Evolutionary conservation across 352 stramenopile genomes (phyloP).

Genomic region (Globisporangium recalcitrans): DNA sequence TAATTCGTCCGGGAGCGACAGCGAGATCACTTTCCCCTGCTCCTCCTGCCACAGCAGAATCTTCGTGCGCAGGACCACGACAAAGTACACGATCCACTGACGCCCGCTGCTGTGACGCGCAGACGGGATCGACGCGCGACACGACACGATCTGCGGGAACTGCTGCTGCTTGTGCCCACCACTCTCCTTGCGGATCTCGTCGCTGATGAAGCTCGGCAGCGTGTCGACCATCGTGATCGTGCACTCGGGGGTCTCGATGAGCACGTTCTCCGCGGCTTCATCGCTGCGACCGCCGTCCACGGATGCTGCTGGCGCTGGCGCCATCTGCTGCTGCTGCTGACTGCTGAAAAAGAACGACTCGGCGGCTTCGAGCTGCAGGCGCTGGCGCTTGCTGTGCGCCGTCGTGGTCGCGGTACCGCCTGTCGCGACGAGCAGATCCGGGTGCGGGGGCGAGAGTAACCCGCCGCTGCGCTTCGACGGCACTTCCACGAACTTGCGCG

Average conservation of each 20-base stretch:
- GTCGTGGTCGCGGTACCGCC: constrained; percentile 12
- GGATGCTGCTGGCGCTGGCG: not conserved
- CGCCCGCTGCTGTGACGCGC: constrained; percentile 41
- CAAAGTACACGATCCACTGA: constrained; percentile 51
- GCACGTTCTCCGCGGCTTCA: constrained; percentile 23
- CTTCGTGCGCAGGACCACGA: constrained; percentile 49
- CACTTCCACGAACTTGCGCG: constrained; percentile 61
- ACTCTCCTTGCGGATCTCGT: constrained; percentile 43
- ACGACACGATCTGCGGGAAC: constrained; percentile 23
- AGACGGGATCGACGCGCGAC: constrained; percentile 36
- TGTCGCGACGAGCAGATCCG: constrained; percentile 25
- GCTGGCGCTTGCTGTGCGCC: constrained; percentile 53
- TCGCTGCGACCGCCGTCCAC: constrained; percentile 4
- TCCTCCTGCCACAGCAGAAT: constrained; percentile 67
- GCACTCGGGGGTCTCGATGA: constrained; percentile 53
- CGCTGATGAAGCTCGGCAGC: constrained; percentile 34
- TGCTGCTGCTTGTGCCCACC: constrained; percentile 10
- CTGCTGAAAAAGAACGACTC: constrained; percentile 9
- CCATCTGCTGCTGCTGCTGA: constrained; percentile 1
- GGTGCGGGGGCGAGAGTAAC: constrained; percentile 29
- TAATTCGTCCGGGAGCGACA: constrained; percentile 56
- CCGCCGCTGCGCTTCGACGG: constrained; percentile 53
- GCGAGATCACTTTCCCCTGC: constrained; percentile 34
- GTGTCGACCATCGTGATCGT: constrained; percentile 39
- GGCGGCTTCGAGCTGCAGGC: constrained; percentile 25